Base-by-base conservation (phyloP, 1,284 basidiomycete species). In the Leccinum pallidistipes region DNA sequence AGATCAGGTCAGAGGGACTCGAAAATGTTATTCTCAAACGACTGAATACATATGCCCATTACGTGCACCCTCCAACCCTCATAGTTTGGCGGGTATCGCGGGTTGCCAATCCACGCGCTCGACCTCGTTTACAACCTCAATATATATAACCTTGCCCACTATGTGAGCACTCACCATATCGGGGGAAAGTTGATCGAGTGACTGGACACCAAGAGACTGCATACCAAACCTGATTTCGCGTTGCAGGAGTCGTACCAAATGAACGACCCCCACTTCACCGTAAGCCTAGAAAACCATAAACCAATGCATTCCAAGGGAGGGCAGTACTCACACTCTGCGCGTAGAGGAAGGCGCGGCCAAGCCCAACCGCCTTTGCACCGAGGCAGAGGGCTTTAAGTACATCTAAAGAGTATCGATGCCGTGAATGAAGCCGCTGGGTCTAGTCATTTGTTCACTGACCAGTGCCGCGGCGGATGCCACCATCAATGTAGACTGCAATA, bases 351-450 rank as follows among this genome's bases (percentile, higher is more conserved):
- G 91, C 85, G 34, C 95, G 84, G 0, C 95, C 95, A 29, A 98
- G 79, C 1, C 96, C 95, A 5, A 97, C 94, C 4, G 92, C 94
- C 65, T 80, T 90, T 1, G 95, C 96, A 45, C 95, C 96, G 29
- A 98, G 80, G 66, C 94, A 96, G 2, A 97, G 77, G 0, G 95
- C 94, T 76, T 98, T 98, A 57, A 98, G 77, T 8, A 97, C 88
- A 74, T 96, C 94, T 82, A 50, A 55, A 49, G 32, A 24, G 10
- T 5, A 43, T 43, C 9, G 2, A 27, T 36, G 43, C 9, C 55
- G 11, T 62, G 14, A 40, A 56, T 36, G 40, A 47, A 62, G 43
- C 6, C 7, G 16, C 27, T 18, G 24, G 65, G 38, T 49, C 18
- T 27, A 11, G 36, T 38, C 2, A 21, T 24, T 24, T 54, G 18